Conservation (phyloP, 805 yeast genomes). For the Metschnikowia continentalis region DNA sequence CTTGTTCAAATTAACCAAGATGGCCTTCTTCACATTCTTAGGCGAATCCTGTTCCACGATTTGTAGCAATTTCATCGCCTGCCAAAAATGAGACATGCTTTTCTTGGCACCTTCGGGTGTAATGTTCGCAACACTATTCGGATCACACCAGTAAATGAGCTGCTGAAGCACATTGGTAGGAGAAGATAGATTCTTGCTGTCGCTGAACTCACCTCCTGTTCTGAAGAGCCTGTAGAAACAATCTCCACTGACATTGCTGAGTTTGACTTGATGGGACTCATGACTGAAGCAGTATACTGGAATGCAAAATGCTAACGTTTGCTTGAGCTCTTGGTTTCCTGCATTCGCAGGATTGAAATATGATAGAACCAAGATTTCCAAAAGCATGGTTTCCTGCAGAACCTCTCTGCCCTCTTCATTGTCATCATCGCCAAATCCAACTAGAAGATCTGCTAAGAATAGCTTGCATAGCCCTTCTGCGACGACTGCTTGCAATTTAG, state of each 20-base stretch:
- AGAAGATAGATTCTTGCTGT: conserved; percentile 27
- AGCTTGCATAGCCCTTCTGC: conserved; percentile 87
- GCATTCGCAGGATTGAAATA: conserved; percentile 71
- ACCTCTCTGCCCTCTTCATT: conserved; percentile 18
- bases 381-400: conserved; percentile 39
- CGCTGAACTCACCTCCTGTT: conserved; percentile 30
- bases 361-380: conserved; percentile 65
- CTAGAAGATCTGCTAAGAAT: conserved; percentile 69
- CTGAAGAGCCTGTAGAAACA: conserved; percentile 55
- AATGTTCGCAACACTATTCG: conserved; percentile 54
- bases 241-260: conserved; percentile 63
- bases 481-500: conserved; percentile 69
- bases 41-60: conserved; percentile 48
- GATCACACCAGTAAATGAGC: conserved; percentile 82
- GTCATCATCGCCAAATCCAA: conserved; percentile 35
- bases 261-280: conserved; percentile 60
- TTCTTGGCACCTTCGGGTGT: conserved; percentile 35
- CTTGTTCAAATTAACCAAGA: conserved; percentile 48
- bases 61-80: conserved; percentile 51
- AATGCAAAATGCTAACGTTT: conserved; percentile 78
- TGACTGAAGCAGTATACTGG: conserved; percentile 86
- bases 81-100: conserved; percentile 53
- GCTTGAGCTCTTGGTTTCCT: conserved; percentile 63
- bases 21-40: conserved; percentile 49
- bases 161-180: conserved; percentile 64